Base-by-base conservation (phyloP, 208 protist genomes). In the Trypanosoma scelopori region DNA sequence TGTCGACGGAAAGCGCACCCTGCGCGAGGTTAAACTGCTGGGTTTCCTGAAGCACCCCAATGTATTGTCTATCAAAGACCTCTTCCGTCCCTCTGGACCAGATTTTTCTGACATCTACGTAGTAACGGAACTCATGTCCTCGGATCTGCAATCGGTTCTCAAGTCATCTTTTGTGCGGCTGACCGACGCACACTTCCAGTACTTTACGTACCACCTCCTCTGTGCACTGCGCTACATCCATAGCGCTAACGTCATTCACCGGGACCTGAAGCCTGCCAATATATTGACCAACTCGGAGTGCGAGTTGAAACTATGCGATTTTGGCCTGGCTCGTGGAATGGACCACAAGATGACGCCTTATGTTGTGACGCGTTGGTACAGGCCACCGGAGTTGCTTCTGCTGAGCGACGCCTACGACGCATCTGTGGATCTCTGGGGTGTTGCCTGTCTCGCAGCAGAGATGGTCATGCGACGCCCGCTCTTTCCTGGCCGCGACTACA, bases 381-480 rank as follows among this genome's bases (percentile, higher is more conserved):
- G 99, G 15, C 91, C 98, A 5, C 99, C 99, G 7, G 98, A 99
- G 83, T 82, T 99, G 41, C 90, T 99, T 41, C 81, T 99, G 13
- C 86, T 89, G 47, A 91, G 83, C 53, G 78, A 79, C 27, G 53
- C 84, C 46, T 99, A 98, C 74, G 89, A 85, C 49, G 78, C 86
- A 42, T 81, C 80, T 23, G 91, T 98, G 23, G 98, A 99, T 57
- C 92, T 99, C 63, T 99, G 98, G 98, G 93, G 92, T 6, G 81
- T 98, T 1, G 98, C 97, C 11, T 99, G 97, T 75, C 93, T 99
- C 18, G 79, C 98, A 20, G 97, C 79, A 13, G 98, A 99, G 81
- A 92, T 92, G 74, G 62, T 99, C 46, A 91, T 80, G 18, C 72
- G 83, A 43, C 81, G 80, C 68, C 69, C 87, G n/a, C 81, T 96